Evolutionary conservation across 768 basidiomycete genomes (phyloP).

Genomic region (Lentinula sp.): DNA sequence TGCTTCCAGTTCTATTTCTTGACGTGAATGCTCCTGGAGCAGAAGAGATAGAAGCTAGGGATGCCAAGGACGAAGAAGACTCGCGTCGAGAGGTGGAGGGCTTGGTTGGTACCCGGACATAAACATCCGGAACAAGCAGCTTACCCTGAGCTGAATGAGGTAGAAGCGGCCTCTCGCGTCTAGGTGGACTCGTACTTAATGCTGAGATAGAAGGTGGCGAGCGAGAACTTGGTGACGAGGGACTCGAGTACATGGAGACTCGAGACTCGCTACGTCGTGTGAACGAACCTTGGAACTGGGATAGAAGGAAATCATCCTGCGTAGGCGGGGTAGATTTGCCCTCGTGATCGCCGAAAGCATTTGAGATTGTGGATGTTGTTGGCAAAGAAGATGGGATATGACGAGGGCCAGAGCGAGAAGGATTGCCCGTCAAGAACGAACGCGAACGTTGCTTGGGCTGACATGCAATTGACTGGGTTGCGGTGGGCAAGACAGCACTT

Average conservation of each 20-base stretch:
- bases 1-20: constrained; percentile 10
- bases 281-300: constrained; percentile 51
- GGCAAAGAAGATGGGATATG: constrained; percentile 43
- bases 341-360: constrained; percentile 10
- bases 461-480: neutral
- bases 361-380: constrained; percentile 12
- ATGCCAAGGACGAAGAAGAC: constrained; percentile 18
- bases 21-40: constrained; percentile 9
- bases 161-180: constrained; percentile 50
- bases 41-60: constrained; percentile 12
- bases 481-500: neutral
- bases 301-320: constrained; percentile 37
- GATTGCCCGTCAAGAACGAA: constrained; percentile 5
- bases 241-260: constrained; percentile 25
- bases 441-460: constrained; percentile 1
- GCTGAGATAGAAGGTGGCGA: constrained; percentile 30
- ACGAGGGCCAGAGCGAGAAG: constrained; percentile 28
- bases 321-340: constrained; percentile 16
- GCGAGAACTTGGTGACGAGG: constrained; percentile 26
- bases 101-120: constrained; percentile 8
- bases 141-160: constrained; percentile 58
- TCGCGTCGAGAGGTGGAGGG: constrained; percentile 26
- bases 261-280: constrained; percentile 50
- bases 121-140: constrained; percentile 46
- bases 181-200: constrained; percentile 20